Evolutionary conservation across 805 yeast genomes (phyloP).

Genomic region (Metschnikowia hibisci): DNA sequence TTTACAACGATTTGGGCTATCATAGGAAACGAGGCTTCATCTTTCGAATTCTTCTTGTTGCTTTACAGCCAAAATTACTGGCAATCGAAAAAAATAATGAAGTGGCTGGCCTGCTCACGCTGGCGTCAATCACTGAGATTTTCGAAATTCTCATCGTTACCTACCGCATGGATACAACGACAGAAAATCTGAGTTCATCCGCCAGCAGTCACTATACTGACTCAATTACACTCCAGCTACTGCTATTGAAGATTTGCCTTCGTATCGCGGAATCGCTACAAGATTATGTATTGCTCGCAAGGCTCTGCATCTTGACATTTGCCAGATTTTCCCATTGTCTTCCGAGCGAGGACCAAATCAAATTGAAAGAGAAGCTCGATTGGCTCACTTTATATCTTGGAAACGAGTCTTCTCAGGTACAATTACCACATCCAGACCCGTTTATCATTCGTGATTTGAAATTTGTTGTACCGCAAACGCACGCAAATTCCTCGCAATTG

Average conservation of each 20-base stretch:
- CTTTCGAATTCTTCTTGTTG: constrained; percentile 58
- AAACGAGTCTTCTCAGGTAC: constrained; percentile 24
- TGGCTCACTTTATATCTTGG: constrained; percentile 19
- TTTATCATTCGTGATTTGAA: constrained; percentile 52
- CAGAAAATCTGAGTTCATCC: constrained; percentile 24
- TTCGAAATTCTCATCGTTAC: constrained; percentile 47
- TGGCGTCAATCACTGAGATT: constrained; percentile 31
- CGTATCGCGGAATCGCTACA: constrained; percentile 49
- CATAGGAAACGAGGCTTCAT: constrained; percentile 67
- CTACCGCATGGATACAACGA: constrained; percentile 49
- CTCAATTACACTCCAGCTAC: constrained; percentile 59
- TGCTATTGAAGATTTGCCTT: constrained; percentile 49
- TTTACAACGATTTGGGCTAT: constrained; percentile 60
- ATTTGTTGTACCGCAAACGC: constrained; percentile 18
- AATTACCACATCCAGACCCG: constrained; percentile 68
- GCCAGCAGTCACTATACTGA: constrained; percentile 24
- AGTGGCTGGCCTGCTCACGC: constrained; percentile 2
- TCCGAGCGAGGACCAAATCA: constrained; percentile 54
- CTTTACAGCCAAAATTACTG: constrained; percentile 41
- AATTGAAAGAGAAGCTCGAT: constrained; percentile 33
- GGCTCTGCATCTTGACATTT: constrained; percentile 51
- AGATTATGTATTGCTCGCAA: constrained; percentile 37
- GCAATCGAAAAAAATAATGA: constrained; percentile 4
- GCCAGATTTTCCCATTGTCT: constrained; percentile 54
- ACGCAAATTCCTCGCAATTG: constrained; percentile 4